Percentiles rank a stretch among this genome's conserved stretches.
Evolutionary conservation across 805 yeast species (phyloP).

Genomic region (Cyberlindnera maritima): DNA sequence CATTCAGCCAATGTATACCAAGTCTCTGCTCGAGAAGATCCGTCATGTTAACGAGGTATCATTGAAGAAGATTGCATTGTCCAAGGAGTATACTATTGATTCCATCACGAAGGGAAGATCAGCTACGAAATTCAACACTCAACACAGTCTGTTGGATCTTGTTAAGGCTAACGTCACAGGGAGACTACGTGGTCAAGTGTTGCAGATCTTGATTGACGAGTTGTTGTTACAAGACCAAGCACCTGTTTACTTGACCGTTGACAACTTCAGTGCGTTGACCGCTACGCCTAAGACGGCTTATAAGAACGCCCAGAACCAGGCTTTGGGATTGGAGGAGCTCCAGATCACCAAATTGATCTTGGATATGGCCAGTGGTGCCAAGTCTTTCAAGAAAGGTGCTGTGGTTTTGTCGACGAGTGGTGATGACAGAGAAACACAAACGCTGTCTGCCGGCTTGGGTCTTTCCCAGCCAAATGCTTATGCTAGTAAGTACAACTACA

Average conservation of each 20-base stretch:
- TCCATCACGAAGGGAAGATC: slow-evolving; percentile 33
- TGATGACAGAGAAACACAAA: slow-evolving; percentile 47
- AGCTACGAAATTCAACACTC: slow-evolving; percentile 27
- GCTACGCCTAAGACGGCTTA: slow-evolving; percentile 57
- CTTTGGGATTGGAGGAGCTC: slow-evolving; percentile 57
- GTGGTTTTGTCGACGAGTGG: slow-evolving; percentile 62
- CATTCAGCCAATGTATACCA: slow-evolving; percentile 78
- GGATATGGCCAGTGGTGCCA: slow-evolving; percentile 51
- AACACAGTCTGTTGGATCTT: slow-evolving; percentile 43
- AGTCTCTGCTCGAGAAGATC: slow-evolving; percentile 54
- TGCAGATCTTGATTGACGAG: slow-evolving; percentile 55
- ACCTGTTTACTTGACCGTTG: slow-evolving; percentile 70
- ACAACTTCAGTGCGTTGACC: slow-evolving; percentile 65
- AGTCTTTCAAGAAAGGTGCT: slow-evolving; percentile 57
- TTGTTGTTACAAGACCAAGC: slow-evolving; percentile 44
- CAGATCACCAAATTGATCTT: slow-evolving; percentile 61
- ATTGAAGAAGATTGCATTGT: slow-evolving; percentile 34
- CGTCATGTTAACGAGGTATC: slow-evolving; percentile 41
- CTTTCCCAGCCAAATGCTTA: slow-evolving; percentile 54
- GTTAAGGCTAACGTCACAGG: slow-evolving; percentile 36
- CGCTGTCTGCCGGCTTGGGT: slow-evolving; percentile 61
- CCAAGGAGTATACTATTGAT: slow-evolving; percentile 33
- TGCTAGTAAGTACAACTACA: slow-evolving; percentile 46
- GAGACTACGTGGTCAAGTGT: slow-evolving; percentile 41
- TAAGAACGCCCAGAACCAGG: slow-evolving; percentile 51